Conservation (phyloP, 2,329 filamentous ascomycete species). For the Sporothrix schenckii region DNA sequence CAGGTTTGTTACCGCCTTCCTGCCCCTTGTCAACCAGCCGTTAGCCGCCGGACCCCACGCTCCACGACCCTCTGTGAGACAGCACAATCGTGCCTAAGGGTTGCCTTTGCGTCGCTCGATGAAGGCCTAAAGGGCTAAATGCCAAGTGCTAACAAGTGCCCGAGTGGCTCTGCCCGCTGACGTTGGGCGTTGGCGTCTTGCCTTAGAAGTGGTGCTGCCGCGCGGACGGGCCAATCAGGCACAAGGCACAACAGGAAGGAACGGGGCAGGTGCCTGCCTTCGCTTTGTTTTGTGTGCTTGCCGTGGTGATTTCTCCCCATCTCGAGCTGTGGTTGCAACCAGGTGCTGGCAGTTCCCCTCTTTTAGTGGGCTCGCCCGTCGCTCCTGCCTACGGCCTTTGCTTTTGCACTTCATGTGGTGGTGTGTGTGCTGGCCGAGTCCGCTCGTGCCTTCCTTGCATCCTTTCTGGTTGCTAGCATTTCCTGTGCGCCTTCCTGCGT, state of each 20-base stretch:
- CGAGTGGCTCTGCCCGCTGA: constrained; percentile 27
- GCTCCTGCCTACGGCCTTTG: not conserved
- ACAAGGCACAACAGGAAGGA: not conserved
- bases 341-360: constrained; percentile 24
- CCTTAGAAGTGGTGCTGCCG: not conserved
- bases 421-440: constrained; percentile 27
- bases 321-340: constrained; percentile 1
- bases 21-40: constrained; percentile 23
- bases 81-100: constrained; percentile 18
- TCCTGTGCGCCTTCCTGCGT: constrained; percentile 4
- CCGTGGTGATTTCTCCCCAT: constrained; percentile 11
- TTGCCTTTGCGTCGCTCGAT: too few species aligned
- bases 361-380: constrained; percentile 25
- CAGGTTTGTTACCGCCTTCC: not conserved
- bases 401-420: constrained; percentile 3
- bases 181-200: constrained; percentile 22
- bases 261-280: not conserved
- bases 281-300: not conserved
- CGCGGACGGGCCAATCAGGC: constrained; percentile 18
- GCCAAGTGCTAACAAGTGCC: constrained; percentile 12
- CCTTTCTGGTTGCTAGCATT: constrained; percentile 16
- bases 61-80: not conserved
- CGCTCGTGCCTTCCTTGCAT: constrained; percentile 16
- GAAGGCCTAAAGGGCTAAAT: not conserved
- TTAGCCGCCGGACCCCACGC: constrained; percentile 29